Evolutionary conservation across 805 yeast species (phyloP).

Genomic region (Yarrowia sp.): DNA sequence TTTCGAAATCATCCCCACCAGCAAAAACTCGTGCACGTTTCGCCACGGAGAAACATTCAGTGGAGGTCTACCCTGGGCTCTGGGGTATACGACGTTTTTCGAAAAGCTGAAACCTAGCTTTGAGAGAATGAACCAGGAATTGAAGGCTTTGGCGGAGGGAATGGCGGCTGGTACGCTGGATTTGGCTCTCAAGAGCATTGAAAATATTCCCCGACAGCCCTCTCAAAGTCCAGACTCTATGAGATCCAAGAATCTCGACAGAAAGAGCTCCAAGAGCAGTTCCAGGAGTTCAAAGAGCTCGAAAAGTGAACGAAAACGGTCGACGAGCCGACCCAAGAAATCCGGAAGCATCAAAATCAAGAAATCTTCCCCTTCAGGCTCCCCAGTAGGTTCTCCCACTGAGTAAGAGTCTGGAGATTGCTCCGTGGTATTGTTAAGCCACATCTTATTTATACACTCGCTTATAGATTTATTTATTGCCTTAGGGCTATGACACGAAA

Average conservation of each 20-base stretch:
- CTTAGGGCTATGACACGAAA: too few relatives aligned
- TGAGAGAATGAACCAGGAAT: slow-evolving; percentile 14
- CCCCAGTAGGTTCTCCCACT: background rate
- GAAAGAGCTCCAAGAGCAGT: slow-evolving; percentile 6
- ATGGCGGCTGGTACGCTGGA: background rate
- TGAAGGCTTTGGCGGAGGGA: slow-evolving; percentile 4
- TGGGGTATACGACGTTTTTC: background rate
- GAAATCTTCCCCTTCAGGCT: background rate
- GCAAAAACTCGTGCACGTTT: background rate
- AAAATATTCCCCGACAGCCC: slow-evolving; percentile 4
- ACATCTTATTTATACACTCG: slow-evolving; percentile 5
- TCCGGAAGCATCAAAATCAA: background rate
- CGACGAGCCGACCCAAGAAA: background rate
- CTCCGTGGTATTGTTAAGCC: background rate
- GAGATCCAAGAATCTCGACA: background rate
- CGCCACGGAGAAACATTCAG: background rate
- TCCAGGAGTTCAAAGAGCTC: background rate
- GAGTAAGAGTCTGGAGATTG: background rate
- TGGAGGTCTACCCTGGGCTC: background rate
- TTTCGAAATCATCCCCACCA: background rate
- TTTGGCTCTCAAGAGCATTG: background rate
- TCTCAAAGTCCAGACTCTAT: background rate
- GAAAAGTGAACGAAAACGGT: background rate
- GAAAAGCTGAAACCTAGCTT: background rate
- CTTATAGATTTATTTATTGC: background rate